Evolutionary conservation across 192 early-diverging fungal genomes (phyloP), one percentile per base, ranked within the genome.

Genomic region (Gamsiella multidivaricata): DNA sequence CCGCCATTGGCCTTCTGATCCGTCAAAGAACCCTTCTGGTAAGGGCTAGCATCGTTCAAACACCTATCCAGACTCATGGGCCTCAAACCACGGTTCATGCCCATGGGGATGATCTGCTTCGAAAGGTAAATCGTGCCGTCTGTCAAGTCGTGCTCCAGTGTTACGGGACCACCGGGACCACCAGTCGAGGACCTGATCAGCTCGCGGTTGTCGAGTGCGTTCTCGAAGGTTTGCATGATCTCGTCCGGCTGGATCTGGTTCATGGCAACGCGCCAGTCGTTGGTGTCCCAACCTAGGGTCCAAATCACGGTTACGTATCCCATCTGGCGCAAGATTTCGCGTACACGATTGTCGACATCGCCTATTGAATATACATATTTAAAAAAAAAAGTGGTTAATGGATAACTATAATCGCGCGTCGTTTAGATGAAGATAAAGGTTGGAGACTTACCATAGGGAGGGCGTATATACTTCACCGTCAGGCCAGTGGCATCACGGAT

Each of bases 321-420:
- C 69, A 91, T 76, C 49, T 86, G 84, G 12, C 65, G 46, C 2
- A 82, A 74, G 32, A 91, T 82, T 41, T 81, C 70, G 41, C 90
- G 86, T 14, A 90, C 86, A 47, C 90, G 83, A 49, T 90, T 82
- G 70, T 92, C 90, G 28, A 84, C 83, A 61, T 90, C 89, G 45
- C 73, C 68, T 70, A 45, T 25, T 51, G 14, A 8, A n/a, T 53
- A n/a, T 22, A 28, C 9, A 39, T 18, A 34, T 11, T 5, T 23
- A 17, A 57, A 1, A 7, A 5, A 41, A 51, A 36, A 36, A 50
- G 42, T 0, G 5, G 2, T 0, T 8, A 18, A 12, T 3, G 34
- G 33, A 29, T 3, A 34, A 17, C 14, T 41, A 41, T 41, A 41
- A 41, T 7, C 39, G 39, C 39, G 39, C 39, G 14, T 41, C 39